Base-by-base conservation (phyloP, 495 filamentous ascomycete genomes). In the Penicillium soppii region DNA sequence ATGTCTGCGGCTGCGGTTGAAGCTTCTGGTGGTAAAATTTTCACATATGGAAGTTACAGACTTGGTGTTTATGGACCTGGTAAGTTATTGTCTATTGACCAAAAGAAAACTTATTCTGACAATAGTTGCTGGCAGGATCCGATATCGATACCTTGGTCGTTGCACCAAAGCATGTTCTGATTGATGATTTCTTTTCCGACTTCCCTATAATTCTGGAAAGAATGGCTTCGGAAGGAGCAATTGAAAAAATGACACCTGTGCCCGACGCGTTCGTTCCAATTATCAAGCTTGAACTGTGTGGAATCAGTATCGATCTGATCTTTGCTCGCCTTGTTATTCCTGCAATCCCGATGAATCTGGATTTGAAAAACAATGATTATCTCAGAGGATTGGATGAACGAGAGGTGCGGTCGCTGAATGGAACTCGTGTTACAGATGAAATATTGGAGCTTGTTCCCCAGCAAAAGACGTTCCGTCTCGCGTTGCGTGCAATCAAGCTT, bases 121-220 rank as follows among this genome's bases (percentile, higher is more conserved):
- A 5, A 15, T 13, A 17, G n/a, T 47, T 44, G 7, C 15, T 58
- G n/a, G 33, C 32, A 83, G 90, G 89, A 38, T 96, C 95, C 27
- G 94, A 98, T 82, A 96, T 98, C 58, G 94, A 98, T 72, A 97
- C 94, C 13, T 82, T 98, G 15, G 82, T 97, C 32, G 86, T 96
- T 23, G 91, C 83, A 22, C 94, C 94, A 15, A 90, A 88, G 62
- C 90, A 96, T 56, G 86, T 97, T 33, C 75, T 80, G 10, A 83
- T 86, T 39, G 86, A 92, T 25, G 90, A 98, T 65, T 98, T 96
- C 69, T 98, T 98, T 71, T 70, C 87, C 22, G 77, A 89, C 58
- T 92, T 97, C 59, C 92, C 92, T 43, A 70, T 80, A 6, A 70
- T 92, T 33, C 82, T 98, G 6, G 65, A 83, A 50, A 77, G 85